Conservation (phyloP, 345 rosid species). For the Viola odorata region DNA sequence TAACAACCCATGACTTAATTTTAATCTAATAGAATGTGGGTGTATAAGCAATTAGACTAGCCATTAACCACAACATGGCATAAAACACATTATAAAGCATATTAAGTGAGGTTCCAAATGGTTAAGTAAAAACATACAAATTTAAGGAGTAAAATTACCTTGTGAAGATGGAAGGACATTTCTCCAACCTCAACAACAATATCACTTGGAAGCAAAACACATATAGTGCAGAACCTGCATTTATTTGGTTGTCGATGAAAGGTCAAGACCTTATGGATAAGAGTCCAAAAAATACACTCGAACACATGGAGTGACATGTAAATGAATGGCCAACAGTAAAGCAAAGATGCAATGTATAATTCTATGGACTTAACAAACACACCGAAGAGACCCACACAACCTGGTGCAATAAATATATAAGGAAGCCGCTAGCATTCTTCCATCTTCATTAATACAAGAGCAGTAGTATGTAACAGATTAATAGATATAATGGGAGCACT, state of each 20-base stretch:
- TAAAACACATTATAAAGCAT: not conserved
- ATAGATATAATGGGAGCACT: too few relatives aligned
- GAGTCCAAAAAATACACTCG: too few relatives aligned
- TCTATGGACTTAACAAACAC: too few relatives aligned
- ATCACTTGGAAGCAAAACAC: slow-evolving; percentile 96
- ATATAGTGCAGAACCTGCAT: slow-evolving; percentile 89
- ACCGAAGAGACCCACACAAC: too few relatives aligned
- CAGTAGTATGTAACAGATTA: too few relatives aligned
- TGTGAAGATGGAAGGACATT: slow-evolving; percentile 97
- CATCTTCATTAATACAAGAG: too few relatives aligned
- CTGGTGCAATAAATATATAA: too few relatives aligned
- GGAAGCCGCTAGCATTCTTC: too few relatives aligned
- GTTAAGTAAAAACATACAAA: not conserved
- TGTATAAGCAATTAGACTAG: not conserved
- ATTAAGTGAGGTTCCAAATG: not conserved
- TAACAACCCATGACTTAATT: not conserved
- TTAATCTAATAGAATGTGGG: slow-evolving; percentile 1
- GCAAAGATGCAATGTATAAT: too few relatives aligned
- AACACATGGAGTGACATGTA: too few relatives aligned
- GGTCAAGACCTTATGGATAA: too few relatives aligned
- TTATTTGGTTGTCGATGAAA: not conserved
- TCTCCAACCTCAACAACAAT: slow-evolving; percentile 83
- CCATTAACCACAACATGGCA: not conserved
- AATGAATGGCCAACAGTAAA: too few relatives aligned
- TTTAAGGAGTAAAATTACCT: slow-evolving; percentile 42